A percentile compares a stretch with the other conserved stretches of the same genome.
Conservation (phyloP, 2,329 filamentous ascomycete genomes). For the Fusarium torreyae region DNA sequence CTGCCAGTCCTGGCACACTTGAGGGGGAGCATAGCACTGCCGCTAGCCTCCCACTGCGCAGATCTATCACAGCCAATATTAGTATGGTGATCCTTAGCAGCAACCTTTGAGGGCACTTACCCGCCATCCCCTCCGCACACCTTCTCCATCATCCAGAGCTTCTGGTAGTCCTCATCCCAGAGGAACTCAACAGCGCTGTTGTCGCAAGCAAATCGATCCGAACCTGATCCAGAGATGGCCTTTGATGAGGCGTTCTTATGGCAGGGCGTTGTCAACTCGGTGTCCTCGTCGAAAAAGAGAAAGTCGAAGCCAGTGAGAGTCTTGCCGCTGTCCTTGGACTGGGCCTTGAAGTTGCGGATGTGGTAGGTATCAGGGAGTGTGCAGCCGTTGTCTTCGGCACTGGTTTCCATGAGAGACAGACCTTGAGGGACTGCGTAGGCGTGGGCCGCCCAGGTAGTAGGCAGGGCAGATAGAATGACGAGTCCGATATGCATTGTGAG, state of each 20-base stretch:
- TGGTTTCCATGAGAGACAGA: slow-evolving; percentile 47
- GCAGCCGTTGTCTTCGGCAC: slow-evolving; percentile 51
- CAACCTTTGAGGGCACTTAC: slow-evolving; percentile 48
- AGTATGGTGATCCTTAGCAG: not conserved
- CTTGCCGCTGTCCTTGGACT: slow-evolving; percentile 54
- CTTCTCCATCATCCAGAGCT: slow-evolving; percentile 62
- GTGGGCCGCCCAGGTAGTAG: slow-evolving; percentile 42
- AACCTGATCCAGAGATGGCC: slow-evolving; percentile 43
- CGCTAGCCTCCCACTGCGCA: slow-evolving; percentile 53
- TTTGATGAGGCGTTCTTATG: slow-evolving; percentile 60
- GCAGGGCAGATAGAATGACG: slow-evolving; percentile 45
- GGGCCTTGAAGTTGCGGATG: slow-evolving; percentile 57
- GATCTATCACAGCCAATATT: slow-evolving; percentile 34
- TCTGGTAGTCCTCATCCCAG: slow-evolving; percentile 50
- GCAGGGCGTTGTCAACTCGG: slow-evolving; percentile 60
- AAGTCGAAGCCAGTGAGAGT: slow-evolving; percentile 57
- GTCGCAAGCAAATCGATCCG: slow-evolving; percentile 61
- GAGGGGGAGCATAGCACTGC: slow-evolving; percentile 45
- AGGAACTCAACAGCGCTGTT: slow-evolving; percentile 61
- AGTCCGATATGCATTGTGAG: slow-evolving; percentile 38
- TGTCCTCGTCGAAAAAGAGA: slow-evolving; percentile 59
- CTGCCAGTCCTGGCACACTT: slow-evolving; percentile 40
- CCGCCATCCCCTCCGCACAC: slow-evolving; percentile 58
- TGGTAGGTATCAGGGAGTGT: slow-evolving; percentile 57
- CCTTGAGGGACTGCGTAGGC: slow-evolving; percentile 50